Evolutionary conservation across 2,329 filamentous ascomycete species (phyloP).

Genomic region (Penicillium italicum): DNA sequence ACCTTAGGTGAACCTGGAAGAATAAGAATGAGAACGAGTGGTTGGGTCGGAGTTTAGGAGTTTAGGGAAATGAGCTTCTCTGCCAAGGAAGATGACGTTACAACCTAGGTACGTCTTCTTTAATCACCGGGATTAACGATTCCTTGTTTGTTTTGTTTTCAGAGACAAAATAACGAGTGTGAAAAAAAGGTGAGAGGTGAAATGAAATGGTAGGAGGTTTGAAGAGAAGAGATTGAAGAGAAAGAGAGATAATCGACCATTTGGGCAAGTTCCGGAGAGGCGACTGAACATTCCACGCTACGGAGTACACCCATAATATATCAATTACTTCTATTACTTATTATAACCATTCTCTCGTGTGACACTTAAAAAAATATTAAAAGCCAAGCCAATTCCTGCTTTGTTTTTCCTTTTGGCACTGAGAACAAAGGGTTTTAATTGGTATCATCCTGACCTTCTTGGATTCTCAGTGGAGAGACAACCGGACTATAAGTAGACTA

Average conservation of each 20-base stretch:
- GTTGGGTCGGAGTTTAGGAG: neutral
- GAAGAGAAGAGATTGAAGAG: neutral
- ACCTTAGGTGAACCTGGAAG: neutral
- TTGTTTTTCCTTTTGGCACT: neutral
- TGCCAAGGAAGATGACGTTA: constrained; percentile 10
- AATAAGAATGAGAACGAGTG: constrained; percentile 4
- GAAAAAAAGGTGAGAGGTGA: neutral
- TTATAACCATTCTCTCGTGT: neutral
- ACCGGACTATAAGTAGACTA: constrained; percentile 5
- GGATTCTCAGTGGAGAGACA: constrained; percentile 9
- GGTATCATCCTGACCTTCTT: neutral
- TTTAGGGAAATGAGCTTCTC: constrained; percentile 1
- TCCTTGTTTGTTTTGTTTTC: neutral
- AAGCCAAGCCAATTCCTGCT: constrained; percentile 1
- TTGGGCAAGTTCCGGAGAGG: neutral
- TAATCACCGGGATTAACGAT: constrained; percentile 1
- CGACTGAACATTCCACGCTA: neutral
- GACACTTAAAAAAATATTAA: neutral
- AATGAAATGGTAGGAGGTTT: neutral
- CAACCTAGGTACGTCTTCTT: neutral
- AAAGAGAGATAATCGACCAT: neutral
- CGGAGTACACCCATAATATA: neutral
- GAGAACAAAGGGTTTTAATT: neutral
- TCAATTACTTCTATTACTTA: neutral
- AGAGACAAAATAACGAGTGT: neutral